Evolutionary conservation across 1,139 yeast species (phyloP), one percentile per base, ranked within the genome.

Genomic region (Ogataea hybrid): DNA sequence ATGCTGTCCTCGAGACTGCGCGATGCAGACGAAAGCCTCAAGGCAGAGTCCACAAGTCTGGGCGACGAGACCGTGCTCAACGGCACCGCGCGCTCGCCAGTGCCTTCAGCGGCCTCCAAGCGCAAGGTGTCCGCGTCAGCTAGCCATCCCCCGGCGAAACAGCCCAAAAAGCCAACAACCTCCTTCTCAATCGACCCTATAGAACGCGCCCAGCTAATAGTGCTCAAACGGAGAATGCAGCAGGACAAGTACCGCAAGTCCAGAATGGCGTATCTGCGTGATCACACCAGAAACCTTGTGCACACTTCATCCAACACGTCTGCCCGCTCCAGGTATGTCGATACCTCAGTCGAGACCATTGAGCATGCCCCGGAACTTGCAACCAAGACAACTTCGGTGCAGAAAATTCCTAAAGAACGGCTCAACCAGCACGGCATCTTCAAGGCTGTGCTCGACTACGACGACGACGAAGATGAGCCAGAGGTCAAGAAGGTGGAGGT

Each of bases 201-300:
- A 11, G 63, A 59, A 39, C 49, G 65, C 29, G 58, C 64, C 2
- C 52, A 56, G 30, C 42, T 61, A 27, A 53, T 61, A 18, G 53
- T 56, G 25, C 39, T 61, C 25, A 59, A 61, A 29, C 58, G 54
- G 39, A 50, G 59, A 49, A 57, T 60, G 61, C 59, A 59, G 25
- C 37, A 57, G n/a, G 63, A 61, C 25, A 50, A 50, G 33, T 60
- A 59, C 41, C 49, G 57, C 27, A 56, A 50, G 32, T 48, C 56
- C 10, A 49, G 59, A 37, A 23, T 55, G 35, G 42, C 46, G 1
- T 58, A 55, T 43, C 37, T 61, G 27, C 45, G 53, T 28, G 49
- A 56, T 29, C 61, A 58, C 35, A 54, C 61, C 3, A 47, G 53
- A 28, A 57, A 59, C 41, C 41, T 56, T 3, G 47, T 48, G 11